These are phyloP conservation scores for Chalciporus chontae DNA, from an alignment of 768 basidiomycete species.

Conservation along the genomic window DNA sequence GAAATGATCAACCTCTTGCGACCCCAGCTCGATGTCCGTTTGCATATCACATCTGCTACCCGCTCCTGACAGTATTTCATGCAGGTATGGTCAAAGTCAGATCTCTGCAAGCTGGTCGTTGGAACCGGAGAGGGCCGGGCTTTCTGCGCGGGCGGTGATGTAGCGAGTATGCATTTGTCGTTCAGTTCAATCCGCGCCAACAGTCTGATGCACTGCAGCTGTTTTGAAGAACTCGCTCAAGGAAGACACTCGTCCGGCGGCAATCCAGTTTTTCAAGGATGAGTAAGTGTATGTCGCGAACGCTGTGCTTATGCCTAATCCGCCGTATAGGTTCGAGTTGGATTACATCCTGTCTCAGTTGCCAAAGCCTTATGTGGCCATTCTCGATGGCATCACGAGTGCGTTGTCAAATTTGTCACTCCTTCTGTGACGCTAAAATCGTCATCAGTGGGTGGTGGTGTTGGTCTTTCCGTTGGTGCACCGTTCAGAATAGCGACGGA, in stretches of 20 bases:
- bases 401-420: conserved; percentile 28
- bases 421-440: conserved; percentile 3
- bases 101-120: conserved; percentile 68
- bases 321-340: conserved; percentile 63
- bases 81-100: conserved; percentile 73
- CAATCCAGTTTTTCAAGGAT: conserved; percentile 85
- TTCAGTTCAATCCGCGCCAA: neutral
- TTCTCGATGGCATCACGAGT: conserved; percentile 93
- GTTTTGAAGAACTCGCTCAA: conserved; percentile 52
- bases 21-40: conserved; percentile 70
- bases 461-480: conserved; percentile 80
- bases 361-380: conserved; percentile 83
- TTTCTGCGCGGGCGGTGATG: conserved; percentile 96
- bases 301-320: conserved; percentile 8
- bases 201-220: conserved; percentile 35
- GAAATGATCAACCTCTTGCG: conserved; percentile 72
- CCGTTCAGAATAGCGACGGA: conserved; percentile 93
- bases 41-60: neutral
- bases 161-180: conserved; percentile 59
- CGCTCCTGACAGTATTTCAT: conserved; percentile 6
- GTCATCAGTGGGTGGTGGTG: conserved; percentile 87
- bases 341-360: conserved; percentile 69
- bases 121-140: conserved; percentile 69
- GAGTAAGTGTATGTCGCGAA: conserved; percentile 56
- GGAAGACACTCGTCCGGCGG: conserved; percentile 51